Base-by-base conservation (phyloP, 257 asterid genomes). In the Craterostigma plantagineum region DNA sequence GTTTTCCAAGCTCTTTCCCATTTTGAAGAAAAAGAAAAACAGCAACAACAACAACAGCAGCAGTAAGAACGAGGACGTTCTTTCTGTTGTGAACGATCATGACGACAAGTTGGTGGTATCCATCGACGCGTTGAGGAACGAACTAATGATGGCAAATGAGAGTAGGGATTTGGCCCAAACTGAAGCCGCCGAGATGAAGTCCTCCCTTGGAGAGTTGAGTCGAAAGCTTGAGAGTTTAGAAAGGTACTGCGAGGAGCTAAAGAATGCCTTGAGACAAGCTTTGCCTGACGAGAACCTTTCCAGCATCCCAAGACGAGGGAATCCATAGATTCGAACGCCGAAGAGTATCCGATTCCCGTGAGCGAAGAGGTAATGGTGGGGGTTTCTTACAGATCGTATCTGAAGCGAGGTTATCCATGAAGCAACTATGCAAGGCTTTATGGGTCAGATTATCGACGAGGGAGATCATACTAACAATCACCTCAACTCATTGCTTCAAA, bases 351-450 rank as follows among this genome's bases (percentile, higher is more conserved):
- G 33, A 64, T 73, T 66, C 86, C 92, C 0, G 87, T 72, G 37
- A 76, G 55, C 16, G 81, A 73, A 13, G 81, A 74, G 37, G 86
- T 58, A 13, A 82, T 79, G 93, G 66, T 71, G 14, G 95, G 65
- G 95, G 91, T 0, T 82, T 82, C 63, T 14, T 87, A 72, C 98
- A 87, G 68, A 60, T 79, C 2, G 86, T 74, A 11, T 74, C 93
- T 0, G 98, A 87, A 56, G 74, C 98, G 12, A 75, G 98, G 45
- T 50, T 76, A 34, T 74, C 98, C 0, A 91, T 79, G 7, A 79
- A 68, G 61, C 95, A 82, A 41, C 79, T 87, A 63, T 76, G 98
- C 86, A 82, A 76, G 71, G 60, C 67, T 1, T 61, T 87, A 3
- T 27, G 0, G 64, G 61, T 0, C 93, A 65, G 49, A 56, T 72